Percentiles rank a stretch among this genome's conserved stretches.
Conservation (phyloP, 2,329 filamentous ascomycete species). For the Pseudocercospora fijiensis region DNA sequence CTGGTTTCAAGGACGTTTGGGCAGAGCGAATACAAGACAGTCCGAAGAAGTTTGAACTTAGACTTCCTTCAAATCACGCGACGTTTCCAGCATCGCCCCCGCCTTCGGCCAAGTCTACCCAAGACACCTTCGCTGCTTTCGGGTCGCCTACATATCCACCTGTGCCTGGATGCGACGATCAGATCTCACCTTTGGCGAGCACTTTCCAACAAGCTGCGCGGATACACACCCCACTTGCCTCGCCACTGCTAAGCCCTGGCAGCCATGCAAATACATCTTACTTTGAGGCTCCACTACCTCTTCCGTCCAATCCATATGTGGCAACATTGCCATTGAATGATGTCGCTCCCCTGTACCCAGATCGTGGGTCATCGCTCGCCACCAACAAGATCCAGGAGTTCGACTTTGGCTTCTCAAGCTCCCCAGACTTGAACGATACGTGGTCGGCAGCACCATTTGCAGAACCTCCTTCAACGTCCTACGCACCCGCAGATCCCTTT, state of each 20-base stretch:
- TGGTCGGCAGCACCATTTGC: constrained; percentile 26
- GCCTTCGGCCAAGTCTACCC: constrained; percentile 45
- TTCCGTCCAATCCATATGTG: constrained; percentile 24
- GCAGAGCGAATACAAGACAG: constrained; percentile 50
- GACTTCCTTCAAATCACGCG: constrained; percentile 45
- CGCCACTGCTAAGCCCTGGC: constrained; percentile 30
- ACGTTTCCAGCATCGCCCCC: constrained; percentile 47
- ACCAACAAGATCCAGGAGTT: constrained; percentile 33
- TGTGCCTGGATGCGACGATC: constrained; percentile 30
- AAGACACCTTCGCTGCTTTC: constrained; percentile 40
- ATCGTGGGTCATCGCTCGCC: constrained; percentile 28
- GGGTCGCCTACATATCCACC: constrained; percentile 28
- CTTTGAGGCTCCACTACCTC: constrained; percentile 26
- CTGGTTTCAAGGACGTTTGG: constrained; percentile 52
- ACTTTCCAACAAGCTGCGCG: constrained; percentile 35
- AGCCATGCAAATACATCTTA: constrained; percentile 25
- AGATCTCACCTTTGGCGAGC: constrained; percentile 35
- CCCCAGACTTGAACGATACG: constrained; percentile 22
- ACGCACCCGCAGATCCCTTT: constrained; percentile 22
- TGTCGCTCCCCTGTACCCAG: constrained; percentile 33
- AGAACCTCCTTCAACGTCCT: constrained; percentile 19
- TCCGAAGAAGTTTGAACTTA: constrained; percentile 52
- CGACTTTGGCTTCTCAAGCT: constrained; percentile 37
- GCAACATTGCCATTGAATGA: constrained; percentile 32
- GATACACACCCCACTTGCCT: constrained; percentile 34